Percentiles rank a stretch among this genome's conserved stretches.
phyloP scores from a whole-genome alignment of 306 rosid genomes.

The Cucumis hystrix region DNA sequence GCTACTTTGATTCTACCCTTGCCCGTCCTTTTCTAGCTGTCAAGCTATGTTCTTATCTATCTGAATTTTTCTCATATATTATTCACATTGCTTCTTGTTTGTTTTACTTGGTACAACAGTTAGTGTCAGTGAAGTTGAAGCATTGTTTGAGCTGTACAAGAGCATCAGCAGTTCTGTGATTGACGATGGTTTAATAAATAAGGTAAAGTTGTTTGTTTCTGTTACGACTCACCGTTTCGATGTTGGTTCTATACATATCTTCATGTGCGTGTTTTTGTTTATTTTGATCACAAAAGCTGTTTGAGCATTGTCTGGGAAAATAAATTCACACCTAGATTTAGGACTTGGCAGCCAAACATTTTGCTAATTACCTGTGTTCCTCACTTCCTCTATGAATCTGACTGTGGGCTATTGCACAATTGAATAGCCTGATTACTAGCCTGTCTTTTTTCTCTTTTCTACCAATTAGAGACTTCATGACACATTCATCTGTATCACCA shows the following conservation, averaged over 20 bases:
- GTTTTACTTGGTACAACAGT: slow-evolving; percentile 33
- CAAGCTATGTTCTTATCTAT: background rate
- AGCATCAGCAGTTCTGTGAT: slow-evolving; percentile 67
- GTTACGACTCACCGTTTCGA: background rate
- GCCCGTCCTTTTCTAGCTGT: background rate
- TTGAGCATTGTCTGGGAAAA: background rate
- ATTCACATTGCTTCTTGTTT: background rate
- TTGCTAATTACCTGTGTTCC: background rate
- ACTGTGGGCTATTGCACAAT: background rate
- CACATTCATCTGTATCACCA: background rate
- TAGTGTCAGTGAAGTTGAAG: slow-evolving; percentile 85
- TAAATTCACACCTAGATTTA: background rate
- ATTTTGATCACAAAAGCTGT: background rate
- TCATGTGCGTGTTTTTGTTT: background rate
- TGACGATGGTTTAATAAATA: slow-evolving; percentile 85
- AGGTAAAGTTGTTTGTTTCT: slow-evolving; percentile 62
- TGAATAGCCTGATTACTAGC: background rate
- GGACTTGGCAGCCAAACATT: background rate
- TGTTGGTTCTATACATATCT: background rate
- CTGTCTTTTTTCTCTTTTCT: background rate
- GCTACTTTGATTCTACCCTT: background rate
- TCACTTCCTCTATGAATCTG: background rate
- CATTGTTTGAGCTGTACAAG: slow-evolving; percentile 83
- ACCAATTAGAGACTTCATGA: background rate
- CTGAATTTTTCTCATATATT: background rate